A percentile compares a stretch with the other conserved stretches of the same genome.
Conservation (phyloP, 2,329 filamentous ascomycete genomes). For the Aureobasidium zeae region DNA sequence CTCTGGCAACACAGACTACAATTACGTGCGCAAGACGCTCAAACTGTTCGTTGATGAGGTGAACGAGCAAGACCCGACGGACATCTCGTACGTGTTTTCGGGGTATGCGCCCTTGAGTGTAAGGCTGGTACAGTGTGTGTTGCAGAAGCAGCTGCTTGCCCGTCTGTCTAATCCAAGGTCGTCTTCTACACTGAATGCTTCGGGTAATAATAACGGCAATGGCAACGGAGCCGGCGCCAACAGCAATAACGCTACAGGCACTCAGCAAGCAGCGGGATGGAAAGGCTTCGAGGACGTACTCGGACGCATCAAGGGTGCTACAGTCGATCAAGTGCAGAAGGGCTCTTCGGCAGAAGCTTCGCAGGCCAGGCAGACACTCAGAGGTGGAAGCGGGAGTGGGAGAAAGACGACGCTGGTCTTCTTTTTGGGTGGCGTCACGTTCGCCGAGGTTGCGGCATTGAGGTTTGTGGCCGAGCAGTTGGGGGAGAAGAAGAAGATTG, state of each 20-base stretch:
- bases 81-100: conserved; percentile 95
- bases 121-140: conserved; percentile 79
- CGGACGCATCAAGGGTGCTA: conserved; percentile 77
- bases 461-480: conserved; percentile 61
- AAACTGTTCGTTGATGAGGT: conserved; percentile 92
- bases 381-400: conserved; percentile 56
- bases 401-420: conserved; percentile 87
- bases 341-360: conserved; percentile 89
- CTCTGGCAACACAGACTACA: conserved; percentile 60
- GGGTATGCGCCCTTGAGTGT: conserved; percentile 92
- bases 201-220: too few species aligned
- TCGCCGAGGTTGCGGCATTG: conserved; percentile 89
- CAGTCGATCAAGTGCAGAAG: conserved; percentile 85
- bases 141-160: conserved; percentile 81
- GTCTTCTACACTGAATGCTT: conserved; percentile 19
- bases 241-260: conserved; percentile 46
- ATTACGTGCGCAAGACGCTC: conserved; percentile 73
- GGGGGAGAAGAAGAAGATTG: conserved; percentile 53
- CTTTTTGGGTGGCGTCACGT: conserved; percentile 92
- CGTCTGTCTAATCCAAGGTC: conserved; percentile 38
- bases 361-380: conserved; percentile 65
- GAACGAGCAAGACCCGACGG: conserved; percentile 85
- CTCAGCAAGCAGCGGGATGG: conserved; percentile 52
- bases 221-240: conserved; percentile 32
- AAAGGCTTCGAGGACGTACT: conserved; percentile 87